Evolutionary conservation across 768 basidiomycete genomes (phyloP).

Genomic region (Mycena belliarum): DNA sequence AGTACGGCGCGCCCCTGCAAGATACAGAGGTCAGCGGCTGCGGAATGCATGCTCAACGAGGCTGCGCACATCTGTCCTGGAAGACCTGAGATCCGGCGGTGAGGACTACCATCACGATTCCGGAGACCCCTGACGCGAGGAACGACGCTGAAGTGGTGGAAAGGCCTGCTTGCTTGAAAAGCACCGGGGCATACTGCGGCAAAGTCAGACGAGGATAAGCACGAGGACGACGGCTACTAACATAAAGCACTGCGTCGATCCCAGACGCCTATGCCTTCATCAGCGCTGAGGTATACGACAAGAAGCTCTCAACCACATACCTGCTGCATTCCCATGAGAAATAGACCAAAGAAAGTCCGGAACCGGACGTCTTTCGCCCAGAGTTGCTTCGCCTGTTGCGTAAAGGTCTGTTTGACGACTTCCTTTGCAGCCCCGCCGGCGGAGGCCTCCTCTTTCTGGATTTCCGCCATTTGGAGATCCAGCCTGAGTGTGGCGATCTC

Average conservation of each 20-base stretch:
- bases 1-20: conserved; percentile 31
- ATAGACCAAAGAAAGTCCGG: conserved; percentile 41
- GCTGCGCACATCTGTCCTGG: conserved; percentile 38
- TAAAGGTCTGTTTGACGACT: conserved; percentile 4
- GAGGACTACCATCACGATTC: conserved; percentile 41
- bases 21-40: not conserved
- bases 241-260: conserved; percentile 36
- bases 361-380: conserved; percentile 29
- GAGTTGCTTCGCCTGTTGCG: conserved; percentile 25
- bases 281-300: not conserved
- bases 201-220: not conserved
- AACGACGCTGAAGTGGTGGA: conserved; percentile 47
- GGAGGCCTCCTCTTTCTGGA: conserved; percentile 17
- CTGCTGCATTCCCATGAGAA: conserved; percentile 47
- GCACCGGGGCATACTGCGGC: conserved; percentile 45
- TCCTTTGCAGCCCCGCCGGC: not conserved
- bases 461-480: conserved; percentile 32
- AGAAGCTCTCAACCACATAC: conserved; percentile 20
- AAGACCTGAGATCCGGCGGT: conserved; percentile 40
- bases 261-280: conserved; percentile 31
- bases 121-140: conserved; percentile 51
- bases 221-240: conserved; percentile 7
- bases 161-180: conserved; percentile 55
- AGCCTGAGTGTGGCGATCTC: conserved; percentile 27
- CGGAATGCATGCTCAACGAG: not conserved